These are phyloP conservation scores for Amanita subjunquillea DNA, from an alignment of 768 basidiomycete genomes.

Conservation along the genomic window DNA sequence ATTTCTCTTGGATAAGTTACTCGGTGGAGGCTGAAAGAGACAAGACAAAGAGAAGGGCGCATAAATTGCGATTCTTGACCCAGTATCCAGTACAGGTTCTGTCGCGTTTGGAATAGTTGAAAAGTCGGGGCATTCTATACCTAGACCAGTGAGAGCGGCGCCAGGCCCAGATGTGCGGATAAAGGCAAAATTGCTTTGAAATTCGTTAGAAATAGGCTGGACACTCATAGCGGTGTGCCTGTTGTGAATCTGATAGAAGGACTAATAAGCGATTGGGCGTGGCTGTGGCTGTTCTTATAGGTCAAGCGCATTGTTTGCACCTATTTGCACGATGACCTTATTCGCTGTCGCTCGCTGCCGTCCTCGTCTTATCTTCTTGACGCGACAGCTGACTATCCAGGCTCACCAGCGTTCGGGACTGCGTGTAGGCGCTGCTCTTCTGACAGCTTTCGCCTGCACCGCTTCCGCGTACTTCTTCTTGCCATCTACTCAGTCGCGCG, in stretches of 20 bases:
- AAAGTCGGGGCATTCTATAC: slow-evolving; percentile 17
- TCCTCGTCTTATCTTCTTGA: neutral
- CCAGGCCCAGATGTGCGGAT: slow-evolving; percentile 5
- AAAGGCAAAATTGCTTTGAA: slow-evolving; percentile 9
- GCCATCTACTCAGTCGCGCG: slow-evolving; percentile 31
- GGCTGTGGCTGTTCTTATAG: neutral
- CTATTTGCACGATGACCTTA: neutral
- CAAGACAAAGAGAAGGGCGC: slow-evolving; percentile 5
- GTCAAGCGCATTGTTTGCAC: neutral
- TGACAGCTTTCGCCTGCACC: slow-evolving; percentile 29
- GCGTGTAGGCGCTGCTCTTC: slow-evolving; percentile 13
- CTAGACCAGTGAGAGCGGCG: slow-evolving; percentile 18
- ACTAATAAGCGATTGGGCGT: neutral
- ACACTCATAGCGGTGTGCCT: slow-evolving; percentile 3
- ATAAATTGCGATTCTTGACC: slow-evolving; percentile 4
- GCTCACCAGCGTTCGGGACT: neutral
- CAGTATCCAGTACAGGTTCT: neutral
- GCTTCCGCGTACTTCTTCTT: slow-evolving; percentile 42
- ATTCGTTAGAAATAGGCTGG: slow-evolving; percentile 21
- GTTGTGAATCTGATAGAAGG: neutral
- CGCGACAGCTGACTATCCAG: neutral
- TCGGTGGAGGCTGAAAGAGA: neutral
- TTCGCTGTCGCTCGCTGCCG: neutral
- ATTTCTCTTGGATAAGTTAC: neutral
- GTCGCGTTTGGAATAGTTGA: slow-evolving; percentile 6